A percentile compares a stretch with the other conserved stretches of the same genome.
phyloP scores from a whole-genome alignment of 2,329 filamentous ascomycete genomes.

The Fusarium sp. region DNA sequence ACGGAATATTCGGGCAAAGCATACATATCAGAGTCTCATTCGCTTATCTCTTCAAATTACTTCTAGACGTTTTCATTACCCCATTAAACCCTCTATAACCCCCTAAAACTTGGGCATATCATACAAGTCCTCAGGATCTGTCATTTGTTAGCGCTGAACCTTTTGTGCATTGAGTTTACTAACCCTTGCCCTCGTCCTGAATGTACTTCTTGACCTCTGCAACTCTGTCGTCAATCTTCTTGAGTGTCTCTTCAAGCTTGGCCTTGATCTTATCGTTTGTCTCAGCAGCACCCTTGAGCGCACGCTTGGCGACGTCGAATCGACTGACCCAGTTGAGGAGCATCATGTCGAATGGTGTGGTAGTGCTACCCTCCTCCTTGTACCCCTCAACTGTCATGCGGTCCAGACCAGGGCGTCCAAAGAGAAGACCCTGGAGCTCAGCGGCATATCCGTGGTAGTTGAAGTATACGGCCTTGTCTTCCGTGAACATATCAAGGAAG shows the following conservation, averaged over 20 bases:
- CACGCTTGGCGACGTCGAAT: slow-evolving; percentile 66
- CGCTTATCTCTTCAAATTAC: not conserved
- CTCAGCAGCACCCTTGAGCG: slow-evolving; percentile 58
- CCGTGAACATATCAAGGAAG: slow-evolving; percentile 67
- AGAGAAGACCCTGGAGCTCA: slow-evolving; percentile 69
- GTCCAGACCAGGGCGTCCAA: slow-evolving; percentile 61
- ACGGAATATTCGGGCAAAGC: not conserved
- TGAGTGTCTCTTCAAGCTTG: slow-evolving; percentile 55
- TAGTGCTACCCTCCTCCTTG: slow-evolving; percentile 72
- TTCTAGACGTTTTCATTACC: no score
- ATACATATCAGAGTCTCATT: not conserved
- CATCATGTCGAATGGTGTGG: slow-evolving; percentile 77
- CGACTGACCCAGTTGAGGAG: slow-evolving; percentile 67
- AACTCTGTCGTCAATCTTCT: slow-evolving; percentile 59
- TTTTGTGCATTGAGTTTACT: not conserved
- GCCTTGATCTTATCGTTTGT: slow-evolving; percentile 58
- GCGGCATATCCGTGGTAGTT: slow-evolving; percentile 74
- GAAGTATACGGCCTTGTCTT: slow-evolving; percentile 65
- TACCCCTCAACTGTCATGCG: slow-evolving; percentile 68
- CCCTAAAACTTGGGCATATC: slow-evolving; percentile 32
- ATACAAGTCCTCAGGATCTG: slow-evolving; percentile 36
- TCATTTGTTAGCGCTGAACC: not conserved
- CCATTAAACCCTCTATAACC: not conserved
- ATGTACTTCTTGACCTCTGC: slow-evolving; percentile 63
- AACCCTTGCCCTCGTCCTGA: slow-evolving; percentile 60